A percentile compares a stretch with the other conserved stretches of the same genome.
Evolutionary conservation across 192 early-diverging fungal species (phyloP).

Genomic region (Coemansia sp.): DNA sequence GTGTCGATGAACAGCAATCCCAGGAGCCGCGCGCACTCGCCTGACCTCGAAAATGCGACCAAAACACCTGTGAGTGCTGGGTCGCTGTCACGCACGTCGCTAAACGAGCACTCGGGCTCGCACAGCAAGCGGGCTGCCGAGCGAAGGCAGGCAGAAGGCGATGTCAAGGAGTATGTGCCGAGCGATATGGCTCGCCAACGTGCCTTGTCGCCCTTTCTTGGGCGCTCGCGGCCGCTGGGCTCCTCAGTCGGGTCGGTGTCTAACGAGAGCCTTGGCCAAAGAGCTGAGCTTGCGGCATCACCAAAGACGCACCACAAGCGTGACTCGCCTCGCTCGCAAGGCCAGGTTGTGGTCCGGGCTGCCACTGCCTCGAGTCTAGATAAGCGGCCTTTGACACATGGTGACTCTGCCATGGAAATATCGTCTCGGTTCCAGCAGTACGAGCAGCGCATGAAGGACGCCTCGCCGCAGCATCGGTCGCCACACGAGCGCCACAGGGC

Average conservation of each 20-base stretch:
- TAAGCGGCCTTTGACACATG: conserved; percentile 8
- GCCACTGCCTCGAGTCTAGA: conserved; percentile 1
- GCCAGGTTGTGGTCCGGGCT: neutral
- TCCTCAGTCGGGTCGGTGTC: conserved; percentile 1
- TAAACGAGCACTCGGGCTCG: conserved; percentile 1
- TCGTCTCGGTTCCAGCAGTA: conserved; percentile 40
- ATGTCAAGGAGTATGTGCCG: neutral
- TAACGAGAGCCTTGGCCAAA: conserved; percentile 5
- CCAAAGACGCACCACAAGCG: conserved; percentile 3
- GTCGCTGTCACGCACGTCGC: neutral
- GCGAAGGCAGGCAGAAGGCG: neutral
- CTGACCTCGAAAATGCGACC: conserved; percentile 6
- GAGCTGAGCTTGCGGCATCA: neutral
- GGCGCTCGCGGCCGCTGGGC: conserved; percentile 3
- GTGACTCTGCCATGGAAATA: conserved; percentile 31
- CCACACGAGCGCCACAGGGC: conserved; percentile 30
- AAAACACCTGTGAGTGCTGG: conserved; percentile 1
- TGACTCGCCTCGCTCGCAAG: conserved; percentile 6
- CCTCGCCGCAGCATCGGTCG: conserved; percentile 28
- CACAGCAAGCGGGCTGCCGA: conserved; percentile 4
- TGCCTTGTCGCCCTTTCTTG: conserved; percentile 21
- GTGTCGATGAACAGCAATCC: conserved; percentile 46
- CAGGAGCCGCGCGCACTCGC: conserved; percentile 32
- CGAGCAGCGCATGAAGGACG: conserved; percentile 20
- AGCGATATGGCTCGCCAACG: conserved; percentile 9